Conservation (phyloP, 805 yeast genomes). For the Zygotorulaspora chibaensis region DNA sequence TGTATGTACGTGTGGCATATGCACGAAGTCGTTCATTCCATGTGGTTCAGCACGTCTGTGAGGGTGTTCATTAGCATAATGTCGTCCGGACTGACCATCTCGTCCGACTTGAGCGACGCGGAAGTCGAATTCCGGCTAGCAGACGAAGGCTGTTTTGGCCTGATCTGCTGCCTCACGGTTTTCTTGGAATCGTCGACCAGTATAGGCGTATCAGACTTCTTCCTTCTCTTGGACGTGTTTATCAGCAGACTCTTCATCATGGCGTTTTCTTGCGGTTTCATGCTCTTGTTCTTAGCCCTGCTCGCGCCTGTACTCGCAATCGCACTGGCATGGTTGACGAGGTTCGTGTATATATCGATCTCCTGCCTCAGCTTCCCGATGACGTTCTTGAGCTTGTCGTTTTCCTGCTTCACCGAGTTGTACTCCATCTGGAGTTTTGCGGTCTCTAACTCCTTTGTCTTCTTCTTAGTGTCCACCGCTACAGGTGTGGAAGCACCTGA, state of each 20-base stretch:
- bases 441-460: constrained; percentile 17
- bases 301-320: neutral
- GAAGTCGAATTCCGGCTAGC: constrained; percentile 4
- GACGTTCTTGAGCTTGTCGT: constrained; percentile 25
- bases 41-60: constrained; percentile 24
- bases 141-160: neutral
- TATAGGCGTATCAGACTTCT: constrained; percentile 5
- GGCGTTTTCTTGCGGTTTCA: constrained; percentile 8
- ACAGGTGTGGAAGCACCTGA: constrained; percentile 4
- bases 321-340: constrained; percentile 7
- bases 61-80: constrained; percentile 24
- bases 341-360: constrained; percentile 22
- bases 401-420: constrained; percentile 24
- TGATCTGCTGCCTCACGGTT: neutral
- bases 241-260: constrained; percentile 18
- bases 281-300: constrained; percentile 1
- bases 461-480: constrained; percentile 7
- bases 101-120: neutral
- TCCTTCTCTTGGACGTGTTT: constrained; percentile 19
- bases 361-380: constrained; percentile 23
- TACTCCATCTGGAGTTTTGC: constrained; percentile 24
- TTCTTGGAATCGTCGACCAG: neutral
- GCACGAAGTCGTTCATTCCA: constrained; percentile 13
- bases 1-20: neutral
- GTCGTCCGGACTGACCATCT: constrained; percentile 19